phyloP scores from a whole-genome alignment of 176 grass and related monocot species.

The Elaeis guineensis region DNA sequence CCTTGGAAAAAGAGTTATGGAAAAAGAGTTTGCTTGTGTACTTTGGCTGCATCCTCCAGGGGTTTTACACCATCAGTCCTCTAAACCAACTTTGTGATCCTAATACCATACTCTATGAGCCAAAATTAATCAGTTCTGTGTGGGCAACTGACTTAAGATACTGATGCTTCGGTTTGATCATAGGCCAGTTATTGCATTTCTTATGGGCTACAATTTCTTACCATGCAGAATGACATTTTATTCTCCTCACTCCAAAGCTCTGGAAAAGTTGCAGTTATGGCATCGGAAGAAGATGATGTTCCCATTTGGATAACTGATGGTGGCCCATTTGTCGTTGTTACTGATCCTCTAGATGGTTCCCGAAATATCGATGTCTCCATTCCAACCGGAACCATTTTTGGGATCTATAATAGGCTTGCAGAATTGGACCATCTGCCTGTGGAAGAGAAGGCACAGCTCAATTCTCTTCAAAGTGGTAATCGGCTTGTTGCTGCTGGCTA shows the following conservation, averaged over 20 bases:
- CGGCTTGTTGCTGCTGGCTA: constrained; percentile 64
- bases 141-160: too few relatives aligned
- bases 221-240: constrained; percentile 80
- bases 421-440: constrained; percentile 74
- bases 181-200: too few relatives aligned
- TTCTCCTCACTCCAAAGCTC: constrained; percentile 61
- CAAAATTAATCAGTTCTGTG: too few relatives aligned
- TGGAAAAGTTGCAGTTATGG: constrained; percentile 74
- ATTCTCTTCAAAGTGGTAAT: constrained; percentile 69
- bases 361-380: constrained; percentile 94
- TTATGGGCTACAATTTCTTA: neutral
- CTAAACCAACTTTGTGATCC: too few relatives aligned
- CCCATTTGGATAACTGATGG: constrained; percentile 53
- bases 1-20: too few relatives aligned
- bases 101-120: too few relatives aligned
- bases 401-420: constrained; percentile 60
- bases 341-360: constrained; percentile 83
- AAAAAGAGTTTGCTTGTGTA: too few relatives aligned
- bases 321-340: constrained; percentile 61
- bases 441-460: constrained; percentile 67
- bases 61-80: too few relatives aligned
- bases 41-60: too few relatives aligned
- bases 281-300: constrained; percentile 73
- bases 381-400: constrained; percentile 90
- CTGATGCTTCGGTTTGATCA: too few relatives aligned